Evolutionary conservation across 2,329 filamentous ascomycete genomes (phyloP).

Genomic region (Ceratocystis ficicola): DNA sequence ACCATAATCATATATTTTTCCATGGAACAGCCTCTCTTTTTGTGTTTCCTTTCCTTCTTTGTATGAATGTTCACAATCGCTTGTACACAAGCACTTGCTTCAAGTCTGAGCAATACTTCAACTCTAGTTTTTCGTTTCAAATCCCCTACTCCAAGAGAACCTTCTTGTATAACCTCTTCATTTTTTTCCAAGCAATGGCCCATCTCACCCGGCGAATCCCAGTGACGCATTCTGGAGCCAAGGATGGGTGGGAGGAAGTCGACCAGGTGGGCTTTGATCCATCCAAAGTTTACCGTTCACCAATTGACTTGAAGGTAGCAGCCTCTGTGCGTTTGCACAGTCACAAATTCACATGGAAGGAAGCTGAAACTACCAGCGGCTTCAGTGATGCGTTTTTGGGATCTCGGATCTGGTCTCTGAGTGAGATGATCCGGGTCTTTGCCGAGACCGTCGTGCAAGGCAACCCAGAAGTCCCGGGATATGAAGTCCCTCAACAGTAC

Average conservation of each 20-base stretch:
- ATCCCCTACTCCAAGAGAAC: neutral
- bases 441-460: conserved; percentile 10
- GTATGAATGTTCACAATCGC: neutral
- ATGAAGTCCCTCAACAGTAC: conserved; percentile 8
- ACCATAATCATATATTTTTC: neutral
- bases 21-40: neutral
- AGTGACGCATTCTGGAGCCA: conserved; percentile 4
- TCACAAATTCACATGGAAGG: conserved; percentile 10
- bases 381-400: conserved; percentile 8
- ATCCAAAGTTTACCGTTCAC: conserved; percentile 10
- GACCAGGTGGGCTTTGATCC: conserved; percentile 14
- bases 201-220: conserved; percentile 10
- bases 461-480: neutral
- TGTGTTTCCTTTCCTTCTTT: neutral
- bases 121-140: neutral
- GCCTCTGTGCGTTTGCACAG: neutral
- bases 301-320: conserved; percentile 12
- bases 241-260: conserved; percentile 11
- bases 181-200: neutral
- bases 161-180: no score
- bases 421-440: conserved; percentile 3
- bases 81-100: neutral
- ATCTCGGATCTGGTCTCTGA: conserved; percentile 15
- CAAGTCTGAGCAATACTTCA: neutral
- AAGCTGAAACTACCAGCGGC: neutral